Percentiles rank a stretch among this genome's conserved stretches.
Conservation (phyloP, 495 filamentous ascomycete species). For the Hypoxylon lienhwacheense region DNA sequence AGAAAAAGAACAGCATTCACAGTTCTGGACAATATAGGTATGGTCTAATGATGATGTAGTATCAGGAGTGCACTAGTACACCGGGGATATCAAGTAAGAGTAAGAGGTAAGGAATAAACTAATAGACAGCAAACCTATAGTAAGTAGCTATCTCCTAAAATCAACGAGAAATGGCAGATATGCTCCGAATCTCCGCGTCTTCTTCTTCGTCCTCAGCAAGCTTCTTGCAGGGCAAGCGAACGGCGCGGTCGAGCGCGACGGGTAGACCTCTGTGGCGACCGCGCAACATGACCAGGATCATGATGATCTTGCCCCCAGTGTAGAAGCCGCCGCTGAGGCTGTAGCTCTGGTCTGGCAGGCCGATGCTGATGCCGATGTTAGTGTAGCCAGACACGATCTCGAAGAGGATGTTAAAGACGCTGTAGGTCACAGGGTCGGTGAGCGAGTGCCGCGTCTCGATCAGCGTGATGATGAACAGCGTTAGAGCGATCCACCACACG, state of each 20-base stretch:
- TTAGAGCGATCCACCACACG: slow-evolving; percentile 79
- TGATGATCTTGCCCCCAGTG: slow-evolving; percentile 69
- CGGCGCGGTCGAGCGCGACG: slow-evolving; percentile 76
- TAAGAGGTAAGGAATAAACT: too few species aligned
- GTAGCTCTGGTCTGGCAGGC: slow-evolving; percentile 66
- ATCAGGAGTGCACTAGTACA: too few species aligned
- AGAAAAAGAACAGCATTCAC: too few species aligned
- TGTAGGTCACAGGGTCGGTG: slow-evolving; percentile 65
- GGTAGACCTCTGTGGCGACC: slow-evolving; percentile 79
- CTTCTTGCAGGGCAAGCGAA: slow-evolving; percentile 66
- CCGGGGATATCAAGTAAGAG: too few species aligned
- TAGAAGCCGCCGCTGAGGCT: slow-evolving; percentile 75
- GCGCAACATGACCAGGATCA: slow-evolving; percentile 76
- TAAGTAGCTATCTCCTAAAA: too few species aligned
- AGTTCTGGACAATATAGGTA: too few species aligned
- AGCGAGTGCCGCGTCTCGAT: slow-evolving; percentile 69
- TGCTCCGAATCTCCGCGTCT: slow-evolving; percentile 42
- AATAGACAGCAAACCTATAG: too few species aligned
- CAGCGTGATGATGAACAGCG: slow-evolving; percentile 69
- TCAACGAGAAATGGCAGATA: slow-evolving; percentile 16
- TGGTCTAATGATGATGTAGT: too few species aligned
- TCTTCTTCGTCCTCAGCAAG: slow-evolving; percentile 50
- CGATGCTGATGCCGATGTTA: slow-evolving; percentile 77
- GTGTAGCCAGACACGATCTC: slow-evolving; percentile 81
- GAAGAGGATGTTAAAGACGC: slow-evolving; percentile 82